Percentiles rank a stretch among this genome's conserved stretches.
phyloP scores from a whole-genome alignment of 768 basidiomycete genomes.

The Kondoa malvinella region DNA sequence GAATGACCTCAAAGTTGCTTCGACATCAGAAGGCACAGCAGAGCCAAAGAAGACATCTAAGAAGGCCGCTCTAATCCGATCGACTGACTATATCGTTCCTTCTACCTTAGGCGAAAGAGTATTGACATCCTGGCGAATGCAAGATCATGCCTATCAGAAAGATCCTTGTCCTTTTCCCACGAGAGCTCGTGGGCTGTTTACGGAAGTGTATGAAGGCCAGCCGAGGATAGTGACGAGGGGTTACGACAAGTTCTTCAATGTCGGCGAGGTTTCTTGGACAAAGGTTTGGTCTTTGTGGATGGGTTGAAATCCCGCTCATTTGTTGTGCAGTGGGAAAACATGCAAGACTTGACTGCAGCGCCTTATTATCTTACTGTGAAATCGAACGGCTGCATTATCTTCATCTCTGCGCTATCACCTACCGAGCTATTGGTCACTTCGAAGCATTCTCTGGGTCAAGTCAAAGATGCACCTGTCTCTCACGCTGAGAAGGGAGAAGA shows the following conservation, averaged over 20 bases:
- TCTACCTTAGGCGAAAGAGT: neutral
- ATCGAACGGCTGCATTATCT: conserved; percentile 93
- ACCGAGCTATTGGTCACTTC: conserved; percentile 66
- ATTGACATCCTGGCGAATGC: conserved; percentile 88
- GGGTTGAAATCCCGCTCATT: neutral
- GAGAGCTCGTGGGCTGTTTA: conserved; percentile 80
- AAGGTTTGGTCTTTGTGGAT: conserved; percentile 41
- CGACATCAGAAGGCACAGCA: neutral
- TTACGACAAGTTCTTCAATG: conserved; percentile 99
- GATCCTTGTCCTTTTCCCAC: conserved; percentile 85
- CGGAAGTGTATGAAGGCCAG: conserved; percentile 33
- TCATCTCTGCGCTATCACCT: conserved; percentile 67
- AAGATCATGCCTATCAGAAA: conserved; percentile 84
- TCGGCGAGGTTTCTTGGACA: conserved; percentile 89
- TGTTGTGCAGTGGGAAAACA: conserved; percentile 24
- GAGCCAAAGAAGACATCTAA: neutral
- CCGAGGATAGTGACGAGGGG: conserved; percentile 60
- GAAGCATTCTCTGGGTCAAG: conserved; percentile 65
- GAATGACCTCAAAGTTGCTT: too few relatives aligned
- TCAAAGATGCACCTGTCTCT: conserved; percentile 30
- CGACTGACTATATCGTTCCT: neutral
- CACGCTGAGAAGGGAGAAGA: conserved; percentile 70
- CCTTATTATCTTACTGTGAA: conserved; percentile 80
- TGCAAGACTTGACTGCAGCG: conserved; percentile 31
- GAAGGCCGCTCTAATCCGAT: neutral